phyloP scores from a whole-genome alignment of 305 asterid species.

The Rubia peregrina region DNA sequence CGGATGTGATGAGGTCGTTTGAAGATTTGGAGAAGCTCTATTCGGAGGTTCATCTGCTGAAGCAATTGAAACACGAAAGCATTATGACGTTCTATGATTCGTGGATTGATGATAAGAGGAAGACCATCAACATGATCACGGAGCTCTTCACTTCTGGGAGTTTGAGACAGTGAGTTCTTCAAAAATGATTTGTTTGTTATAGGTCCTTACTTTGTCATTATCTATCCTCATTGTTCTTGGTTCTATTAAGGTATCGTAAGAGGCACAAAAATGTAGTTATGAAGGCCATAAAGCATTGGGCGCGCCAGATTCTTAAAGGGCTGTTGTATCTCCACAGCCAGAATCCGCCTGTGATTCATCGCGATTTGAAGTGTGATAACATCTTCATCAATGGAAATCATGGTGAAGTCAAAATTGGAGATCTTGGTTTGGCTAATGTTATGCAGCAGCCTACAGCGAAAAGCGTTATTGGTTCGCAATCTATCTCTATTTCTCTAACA shows the following conservation, averaged over 20 bases:
- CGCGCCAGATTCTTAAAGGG: constrained; percentile 67
- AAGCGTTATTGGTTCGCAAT: constrained; percentile 56
- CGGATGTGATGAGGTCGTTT: constrained; percentile 45
- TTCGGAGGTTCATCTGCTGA: constrained; percentile 75
- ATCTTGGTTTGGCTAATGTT: constrained; percentile 75
- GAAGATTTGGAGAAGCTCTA: constrained; percentile 57
- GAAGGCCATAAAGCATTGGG: constrained; percentile 78
- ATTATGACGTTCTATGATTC: constrained; percentile 62
- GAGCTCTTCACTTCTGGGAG: constrained; percentile 93
- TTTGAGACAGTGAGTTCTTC: constrained; percentile 69
- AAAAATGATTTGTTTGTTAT: neutral
- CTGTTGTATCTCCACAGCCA: constrained; percentile 68
- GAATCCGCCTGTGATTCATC: constrained; percentile 67
- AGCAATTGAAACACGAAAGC: constrained; percentile 61
- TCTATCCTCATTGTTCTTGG: neutral
- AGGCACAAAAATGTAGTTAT: constrained; percentile 60
- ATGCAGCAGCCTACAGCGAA: constrained; percentile 68
- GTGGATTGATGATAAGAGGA: constrained; percentile 81
- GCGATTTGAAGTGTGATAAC: constrained; percentile 86
- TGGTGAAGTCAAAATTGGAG: constrained; percentile 77
- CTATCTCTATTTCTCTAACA: constrained; percentile 8
- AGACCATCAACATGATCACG: constrained; percentile 81
- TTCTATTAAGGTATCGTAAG: constrained; percentile 43
- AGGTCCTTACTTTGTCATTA: neutral
- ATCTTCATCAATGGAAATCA: constrained; percentile 75